Evolutionary conservation across 352 stramenopile genomes (phyloP), one percentile per base, ranked within the genome.

Genomic region (Globisporangium spinosum): DNA sequence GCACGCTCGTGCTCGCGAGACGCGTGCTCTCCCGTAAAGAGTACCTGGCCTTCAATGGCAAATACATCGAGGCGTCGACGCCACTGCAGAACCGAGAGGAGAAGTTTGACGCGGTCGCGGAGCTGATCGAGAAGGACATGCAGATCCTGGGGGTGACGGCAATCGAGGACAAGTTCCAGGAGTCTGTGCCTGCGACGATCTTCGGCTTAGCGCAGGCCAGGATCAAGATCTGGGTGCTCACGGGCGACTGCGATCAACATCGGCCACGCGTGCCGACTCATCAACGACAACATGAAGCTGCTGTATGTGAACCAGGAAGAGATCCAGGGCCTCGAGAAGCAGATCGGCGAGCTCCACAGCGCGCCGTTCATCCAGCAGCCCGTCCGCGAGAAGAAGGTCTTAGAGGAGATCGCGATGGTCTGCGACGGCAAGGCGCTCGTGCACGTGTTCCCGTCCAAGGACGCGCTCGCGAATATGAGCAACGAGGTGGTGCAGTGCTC

Each of bases 161-260:
- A 0, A 98, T 99, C 71, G 97, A 99, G 83, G 97, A 99, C 78
- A 97, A 96, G 70, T 71, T 99, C 0, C 97, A 99, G 77, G 91
- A 98, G 40, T 84, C 86, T 29, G 97, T 99, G 6, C 93, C 95
- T 6, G 79, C 96, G 68, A 93, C 95, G 10, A 98, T 99, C 68
- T 80, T 85, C 15, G 93, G 94, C 8, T 78, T 99, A 0, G 83
- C 78, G 25, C 90, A 97, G 27, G 97, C 97, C 20, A 96, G 96
- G 10, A 98, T 99, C 70, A 98, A 99, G 76, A 85, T 99, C 32
- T 99, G 96, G 97, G 93, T 99, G 27, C 83, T 99, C 13, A 99
- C 97, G 6, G 97, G 97, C 34, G 97, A 99, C 72, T 98, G 97
- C 97, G 1, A 94, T 99, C 64, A 98, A 99, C 77, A 99, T 99